These are phyloP conservation scores for Carex pumila DNA, from an alignment of 176 grass and related monocot genomes.

Conservation along the genomic window DNA sequence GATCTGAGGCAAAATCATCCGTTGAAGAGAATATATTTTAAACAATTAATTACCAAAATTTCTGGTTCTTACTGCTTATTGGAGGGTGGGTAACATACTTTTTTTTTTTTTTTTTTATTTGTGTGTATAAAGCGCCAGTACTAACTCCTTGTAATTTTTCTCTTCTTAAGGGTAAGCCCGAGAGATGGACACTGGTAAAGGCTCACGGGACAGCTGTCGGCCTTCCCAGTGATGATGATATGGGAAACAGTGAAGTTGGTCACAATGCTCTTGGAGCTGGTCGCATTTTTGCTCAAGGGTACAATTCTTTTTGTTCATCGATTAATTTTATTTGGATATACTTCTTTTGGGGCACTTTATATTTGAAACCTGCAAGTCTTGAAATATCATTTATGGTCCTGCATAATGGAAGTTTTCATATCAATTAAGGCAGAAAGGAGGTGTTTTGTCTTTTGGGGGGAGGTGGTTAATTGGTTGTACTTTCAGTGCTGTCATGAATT, in stretches of 20 bases:
- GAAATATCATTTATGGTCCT: background rate
- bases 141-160: background rate
- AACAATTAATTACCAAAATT: background rate
- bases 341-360: background rate
- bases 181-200: constrained; percentile 85
- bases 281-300: constrained; percentile 86
- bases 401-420: background rate
- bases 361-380: background rate
- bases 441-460: background rate
- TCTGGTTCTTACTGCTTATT: background rate
- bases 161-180: constrained; percentile 60
- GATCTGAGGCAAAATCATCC: background rate
- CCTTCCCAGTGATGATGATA: constrained; percentile 88
- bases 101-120: background rate
- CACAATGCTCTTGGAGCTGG: constrained; percentile 96
- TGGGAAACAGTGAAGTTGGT: constrained; percentile 99
- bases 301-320: constrained; percentile 18
- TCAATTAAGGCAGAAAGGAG: background rate
- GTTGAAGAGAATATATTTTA: background rate
- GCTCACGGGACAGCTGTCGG: constrained; percentile 94
- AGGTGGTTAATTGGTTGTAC: background rate
- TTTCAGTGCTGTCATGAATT: background rate
- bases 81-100: background rate
- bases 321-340: background rate
- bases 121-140: background rate